Conservation (phyloP, 768 basidiomycete genomes). For the Nevesoporus exiguus region DNA sequence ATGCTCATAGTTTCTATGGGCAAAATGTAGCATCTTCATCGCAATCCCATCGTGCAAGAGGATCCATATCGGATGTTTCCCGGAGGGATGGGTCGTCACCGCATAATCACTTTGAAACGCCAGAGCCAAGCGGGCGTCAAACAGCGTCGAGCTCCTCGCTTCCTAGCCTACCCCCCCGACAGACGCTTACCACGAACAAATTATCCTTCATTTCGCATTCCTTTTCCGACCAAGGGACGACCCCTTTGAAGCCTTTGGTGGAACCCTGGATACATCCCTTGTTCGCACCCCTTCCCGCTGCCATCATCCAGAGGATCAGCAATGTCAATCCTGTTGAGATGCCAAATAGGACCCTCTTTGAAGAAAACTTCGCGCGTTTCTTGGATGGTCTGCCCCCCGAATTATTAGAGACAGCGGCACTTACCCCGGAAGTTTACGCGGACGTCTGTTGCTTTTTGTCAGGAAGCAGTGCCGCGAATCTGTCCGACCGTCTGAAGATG, state of each 20-base stretch:
- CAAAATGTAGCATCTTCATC: slow-evolving; percentile 43
- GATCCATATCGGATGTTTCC: slow-evolving; percentile 24
- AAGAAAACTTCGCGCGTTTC: slow-evolving; percentile 48
- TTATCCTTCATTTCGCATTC: slow-evolving; percentile 47
- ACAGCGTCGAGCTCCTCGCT: slow-evolving; percentile 18
- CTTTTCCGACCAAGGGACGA: slow-evolving; percentile 37
- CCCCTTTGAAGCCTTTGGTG: slow-evolving; percentile 40
- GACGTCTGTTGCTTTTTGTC: slow-evolving; percentile 48
- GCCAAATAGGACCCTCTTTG: slow-evolving; percentile 53
- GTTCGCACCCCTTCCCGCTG: slow-evolving; percentile 59
- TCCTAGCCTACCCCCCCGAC: slow-evolving; percentile 23
- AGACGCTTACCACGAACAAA: slow-evolving; percentile 22
- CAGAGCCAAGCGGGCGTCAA: slow-evolving; percentile 24
- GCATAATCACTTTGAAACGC: slow-evolving; percentile 17
- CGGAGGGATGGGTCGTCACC: slow-evolving; percentile 17
- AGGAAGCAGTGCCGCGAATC: slow-evolving; percentile 27
- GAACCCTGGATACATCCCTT: slow-evolving; percentile 59
- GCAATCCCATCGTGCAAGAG: slow-evolving; percentile 20
- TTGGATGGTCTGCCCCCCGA: slow-evolving; percentile 49
- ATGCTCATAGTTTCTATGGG: slow-evolving; percentile 44
- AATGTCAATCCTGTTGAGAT: slow-evolving; percentile 55
- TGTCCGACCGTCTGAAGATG: slow-evolving; percentile 43
- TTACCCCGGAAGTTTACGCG: slow-evolving; percentile 53
- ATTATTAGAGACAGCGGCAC: slow-evolving; percentile 57
- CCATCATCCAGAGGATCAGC: slow-evolving; percentile 52